A percentile compares a stretch with the other conserved stretches of the same genome.
Conservation (phyloP, 306 rosid species). For the Quercus cerris region DNA sequence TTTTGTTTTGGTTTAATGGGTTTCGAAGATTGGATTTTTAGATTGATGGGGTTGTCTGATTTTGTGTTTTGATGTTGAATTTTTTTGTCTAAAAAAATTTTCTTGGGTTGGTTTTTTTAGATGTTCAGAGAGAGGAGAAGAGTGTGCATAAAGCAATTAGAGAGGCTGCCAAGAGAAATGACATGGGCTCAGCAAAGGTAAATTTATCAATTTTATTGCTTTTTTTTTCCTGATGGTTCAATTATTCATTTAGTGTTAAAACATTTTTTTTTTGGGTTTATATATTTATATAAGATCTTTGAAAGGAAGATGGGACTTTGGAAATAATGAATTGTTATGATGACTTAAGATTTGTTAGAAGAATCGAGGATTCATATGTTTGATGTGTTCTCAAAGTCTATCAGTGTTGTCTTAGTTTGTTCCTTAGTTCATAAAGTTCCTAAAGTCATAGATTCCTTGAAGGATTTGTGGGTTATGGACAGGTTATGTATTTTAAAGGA, state of each 20-base stretch:
- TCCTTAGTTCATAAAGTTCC: not conserved
- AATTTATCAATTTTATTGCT: not conserved
- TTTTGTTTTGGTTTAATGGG: not conserved
- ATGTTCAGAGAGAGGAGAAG: conserved; percentile 86
- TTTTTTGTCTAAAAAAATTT: conserved; percentile 1
- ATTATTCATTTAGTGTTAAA: not conserved
- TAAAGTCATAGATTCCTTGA: not conserved
- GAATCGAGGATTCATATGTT: not conserved
- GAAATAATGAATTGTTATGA: not conserved
- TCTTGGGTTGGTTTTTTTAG: conserved; percentile 37
- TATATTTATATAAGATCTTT: not conserved
- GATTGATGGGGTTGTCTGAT: not conserved
- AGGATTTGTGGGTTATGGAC: not conserved
- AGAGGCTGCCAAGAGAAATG: conserved; percentile 96
- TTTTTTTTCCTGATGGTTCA: not conserved
- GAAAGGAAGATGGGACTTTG: not conserved
- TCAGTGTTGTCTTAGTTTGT: not conserved
- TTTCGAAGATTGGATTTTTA: not conserved
- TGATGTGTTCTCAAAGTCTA: not conserved
- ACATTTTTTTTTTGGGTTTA: not conserved
- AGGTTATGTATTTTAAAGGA: not conserved
- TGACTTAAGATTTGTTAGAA: not conserved
- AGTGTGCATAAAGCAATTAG: conserved; percentile 81
- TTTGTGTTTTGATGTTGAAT: not conserved
- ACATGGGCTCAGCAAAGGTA: conserved; percentile 98